phyloP scores from a whole-genome alignment of 2,329 filamentous ascomycete species.

The Colletotrichum tropicicola region DNA sequence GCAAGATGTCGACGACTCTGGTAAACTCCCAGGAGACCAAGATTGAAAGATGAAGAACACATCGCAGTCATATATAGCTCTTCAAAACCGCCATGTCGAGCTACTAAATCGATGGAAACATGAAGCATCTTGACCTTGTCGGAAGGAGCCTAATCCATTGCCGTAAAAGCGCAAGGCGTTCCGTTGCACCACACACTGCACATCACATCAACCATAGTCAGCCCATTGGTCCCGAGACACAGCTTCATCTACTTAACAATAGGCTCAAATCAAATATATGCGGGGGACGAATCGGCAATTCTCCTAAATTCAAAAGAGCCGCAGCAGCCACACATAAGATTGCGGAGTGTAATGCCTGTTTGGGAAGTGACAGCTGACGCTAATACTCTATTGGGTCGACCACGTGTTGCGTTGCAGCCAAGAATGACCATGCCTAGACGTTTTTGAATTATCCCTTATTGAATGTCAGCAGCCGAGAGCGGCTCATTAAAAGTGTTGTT shows the following conservation, averaged over 20 bases:
- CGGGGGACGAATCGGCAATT: constrained; percentile 8
- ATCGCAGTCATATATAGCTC: no score
- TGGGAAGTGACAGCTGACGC: background rate
- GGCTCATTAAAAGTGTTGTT: no score
- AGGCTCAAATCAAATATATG: constrained; percentile 12
- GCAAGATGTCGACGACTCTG: background rate
- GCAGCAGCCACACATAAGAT: background rate
- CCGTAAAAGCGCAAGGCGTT: no score
- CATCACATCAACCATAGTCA: background rate
- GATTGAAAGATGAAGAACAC: no score
- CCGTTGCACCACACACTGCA: no score
- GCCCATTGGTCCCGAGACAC: background rate
- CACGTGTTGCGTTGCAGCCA: background rate
- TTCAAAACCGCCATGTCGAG: no score
- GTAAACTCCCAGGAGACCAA: no score
- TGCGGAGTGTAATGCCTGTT: background rate
- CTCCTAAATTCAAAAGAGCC: background rate
- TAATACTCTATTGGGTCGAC: background rate
- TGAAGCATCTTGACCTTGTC: no score
- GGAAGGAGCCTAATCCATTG: no score
- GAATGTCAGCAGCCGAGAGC: background rate
- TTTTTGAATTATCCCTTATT: background rate
- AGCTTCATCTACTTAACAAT: background rate
- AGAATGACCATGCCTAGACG: background rate
- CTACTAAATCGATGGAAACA: no score